Base-by-base conservation (phyloP, 805 yeast species). In the Candida montana region DNA sequence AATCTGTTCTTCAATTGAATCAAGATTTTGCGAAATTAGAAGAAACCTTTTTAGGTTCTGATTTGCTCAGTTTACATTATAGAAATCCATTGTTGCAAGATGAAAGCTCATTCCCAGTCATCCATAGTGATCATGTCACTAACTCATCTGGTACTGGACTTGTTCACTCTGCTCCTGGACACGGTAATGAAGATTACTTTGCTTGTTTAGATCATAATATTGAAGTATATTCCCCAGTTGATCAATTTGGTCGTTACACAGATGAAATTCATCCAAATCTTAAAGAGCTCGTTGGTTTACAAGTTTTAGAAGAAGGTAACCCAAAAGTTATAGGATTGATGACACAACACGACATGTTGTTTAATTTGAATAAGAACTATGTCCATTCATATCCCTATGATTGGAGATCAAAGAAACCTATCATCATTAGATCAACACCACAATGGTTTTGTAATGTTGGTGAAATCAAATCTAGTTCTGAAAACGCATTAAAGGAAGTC, bases 101-200 rank as follows among this genome's bases (percentile, higher is more conserved):
- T 24, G 39, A 37, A 3, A 6, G 23, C 7, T 50, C 71, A 5
- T 52, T 58, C 11, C 95, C 95, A 0, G 63, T 91, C 3, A 47
- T 91, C 3, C 81, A 77, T 43, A 97, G 93, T 5, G 77, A 73
- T 40, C 95, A 90, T 61, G 98, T 95, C 11, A 78, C 87, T 1
- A 75, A 75, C 43, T 51, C 73, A 1, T 79, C 93, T 0, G 99
- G 99, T 61, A 87, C 99, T 0, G 99, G 99, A 2, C 65, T 93
- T 12, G 99, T 93, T 1, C 99, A 93, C 58, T 84, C 88, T 17
- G 98, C 99, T 0, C 98, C 99, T 2, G 98, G 97, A 0, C 99
- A 93, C 59, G 99, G 99, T 54, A 76, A 80, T 53, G 99, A 93
- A 51, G 99, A 93, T 66, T 90, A 86, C 57, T 54, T 81, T 7